Evolutionary conservation across 1,284 basidiomycete species (phyloP).

Genomic region (Athelia psychrophila): DNA sequence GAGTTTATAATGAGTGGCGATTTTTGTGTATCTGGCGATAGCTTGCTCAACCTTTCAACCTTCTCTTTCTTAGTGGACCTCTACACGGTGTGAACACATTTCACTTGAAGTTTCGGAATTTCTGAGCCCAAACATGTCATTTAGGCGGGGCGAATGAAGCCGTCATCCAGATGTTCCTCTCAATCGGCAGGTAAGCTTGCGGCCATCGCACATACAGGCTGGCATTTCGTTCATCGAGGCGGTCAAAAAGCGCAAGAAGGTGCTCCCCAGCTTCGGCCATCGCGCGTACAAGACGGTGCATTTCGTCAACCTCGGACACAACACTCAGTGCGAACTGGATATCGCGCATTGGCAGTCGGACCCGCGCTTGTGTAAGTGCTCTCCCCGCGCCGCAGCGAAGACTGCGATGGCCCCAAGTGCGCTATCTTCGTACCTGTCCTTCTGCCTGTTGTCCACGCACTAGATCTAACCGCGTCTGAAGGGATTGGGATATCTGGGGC

Average conservation of each 20-base stretch:
- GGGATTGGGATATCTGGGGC: conserved; percentile 97
- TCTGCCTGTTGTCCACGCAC: too few species aligned
- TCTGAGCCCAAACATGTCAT: conserved; percentile 3
- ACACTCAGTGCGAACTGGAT: too few species aligned
- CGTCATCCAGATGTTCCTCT: conserved; percentile 86
- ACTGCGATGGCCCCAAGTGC: conserved; percentile 72
- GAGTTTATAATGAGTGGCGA: conserved; percentile 66
- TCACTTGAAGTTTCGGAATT: too few species aligned
- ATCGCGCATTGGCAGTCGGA: conserved; percentile 57
- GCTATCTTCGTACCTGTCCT: background rate
- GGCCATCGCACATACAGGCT: too few species aligned
- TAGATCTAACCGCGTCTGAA: conserved; percentile 25
- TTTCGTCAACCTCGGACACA: too few species aligned
- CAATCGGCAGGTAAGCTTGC: conserved; percentile 77
- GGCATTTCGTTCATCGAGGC: conserved; percentile 63
- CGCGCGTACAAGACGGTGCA: conserved; percentile 80
- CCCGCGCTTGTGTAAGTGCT: conserved; percentile 87
- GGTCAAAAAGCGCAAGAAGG: conserved; percentile 83
- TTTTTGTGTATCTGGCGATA: background rate
- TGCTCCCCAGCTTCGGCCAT: conserved; percentile 85
- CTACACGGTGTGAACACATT: conserved; percentile 52
- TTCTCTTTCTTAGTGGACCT: conserved; percentile 69
- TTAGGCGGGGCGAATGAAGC: conserved; percentile 83
- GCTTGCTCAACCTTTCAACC: conserved; percentile 6
- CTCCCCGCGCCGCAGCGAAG: conserved; percentile 75